Evolutionary conservation across 768 basidiomycete species (phyloP), one percentile per base, ranked within the genome.

Genomic region (Kwoniella newhampshirensis): DNA sequence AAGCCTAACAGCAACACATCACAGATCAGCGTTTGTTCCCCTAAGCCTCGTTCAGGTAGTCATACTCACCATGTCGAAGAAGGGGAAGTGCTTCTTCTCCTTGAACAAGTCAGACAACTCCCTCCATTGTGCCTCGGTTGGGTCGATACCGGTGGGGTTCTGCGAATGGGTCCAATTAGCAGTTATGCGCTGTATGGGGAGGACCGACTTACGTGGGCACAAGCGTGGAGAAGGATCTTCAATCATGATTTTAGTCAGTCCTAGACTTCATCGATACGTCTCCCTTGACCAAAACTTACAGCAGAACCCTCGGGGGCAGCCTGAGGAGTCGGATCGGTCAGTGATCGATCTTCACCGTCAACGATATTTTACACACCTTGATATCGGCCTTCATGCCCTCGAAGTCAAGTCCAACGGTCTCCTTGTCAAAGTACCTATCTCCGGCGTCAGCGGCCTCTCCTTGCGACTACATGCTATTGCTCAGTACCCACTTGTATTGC

Each of bases 81-180:
- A 91, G 50, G 94, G 89, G 85, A 97, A 94, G 67, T 94, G 83
- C 63, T 85, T 84, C 81, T 84, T 89, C 80, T 91, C 65, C 71
- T 89, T 86, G 66, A 94, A 78, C 58, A 98, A 81, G 68, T 91
- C 83, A 40, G 89, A 91, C 60, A 99, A 85, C 75, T 89, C 84
- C 59, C 81, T 82, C 96, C 96, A 99, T 79, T 99, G 92, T 47
- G 85, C 86, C 20, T 82, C 84, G 9, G 93, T 96, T 27, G 91
- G 93, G 79, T 99, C 96, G 64, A 98, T 84, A 60, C 96, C 94
- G 1, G 94, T 98, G n/a, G 94, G 94, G 79, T 99, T 99, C 82
- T 98, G 91, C n/a, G 44, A 21, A 15, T 7, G 21, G 15, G 15
- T 26, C 41, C 25, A 4, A 28, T 39, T 12, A 53, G 36, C 15